phyloP scores from a whole-genome alignment of 2,329 filamentous ascomycete species.

The Didymella sp. region DNA sequence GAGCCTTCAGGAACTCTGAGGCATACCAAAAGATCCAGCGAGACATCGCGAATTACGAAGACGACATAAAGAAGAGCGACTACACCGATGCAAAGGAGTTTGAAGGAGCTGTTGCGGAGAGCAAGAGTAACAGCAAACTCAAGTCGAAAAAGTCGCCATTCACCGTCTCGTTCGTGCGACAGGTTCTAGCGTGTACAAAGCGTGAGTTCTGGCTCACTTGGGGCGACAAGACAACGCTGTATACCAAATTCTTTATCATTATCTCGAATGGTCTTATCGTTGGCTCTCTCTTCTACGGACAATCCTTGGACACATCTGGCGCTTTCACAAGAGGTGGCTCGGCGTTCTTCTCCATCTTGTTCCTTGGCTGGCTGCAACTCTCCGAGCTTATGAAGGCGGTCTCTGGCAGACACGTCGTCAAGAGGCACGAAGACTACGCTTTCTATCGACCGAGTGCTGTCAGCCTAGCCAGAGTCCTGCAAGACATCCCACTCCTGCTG shows the following conservation, averaged over 20 bases:
- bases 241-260: conserved; percentile 80
- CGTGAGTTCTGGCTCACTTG: conserved; percentile 81
- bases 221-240: conserved; percentile 74
- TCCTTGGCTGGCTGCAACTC: conserved; percentile 74
- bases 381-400: conserved; percentile 81
- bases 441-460: conserved; percentile 75
- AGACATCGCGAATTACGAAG: conserved; percentile 69
- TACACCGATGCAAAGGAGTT: conserved; percentile 70
- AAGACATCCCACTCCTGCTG: conserved; percentile 68
- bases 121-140: conserved; percentile 65
- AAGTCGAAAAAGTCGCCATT: conserved; percentile 75
- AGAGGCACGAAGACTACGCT: conserved; percentile 70
- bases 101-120: conserved; percentile 68
- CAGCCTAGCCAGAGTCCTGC: conserved; percentile 65
- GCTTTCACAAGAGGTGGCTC: conserved; percentile 69
- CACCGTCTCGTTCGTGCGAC: conserved; percentile 75
- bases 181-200: conserved; percentile 72
- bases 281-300: conserved; percentile 78
- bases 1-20: conserved; percentile 69
- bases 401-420: conserved; percentile 72
- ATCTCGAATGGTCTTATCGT: conserved; percentile 77
- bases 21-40: conserved; percentile 66
- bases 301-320: conserved; percentile 64
- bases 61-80: conserved; percentile 62
- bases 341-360: conserved; percentile 71